A percentile compares a stretch with the other conserved stretches of the same genome.
These are phyloP conservation scores for Pistacia atlantica DNA, from an alignment of 345 rosid species.

Conservation along the genomic window DNA sequence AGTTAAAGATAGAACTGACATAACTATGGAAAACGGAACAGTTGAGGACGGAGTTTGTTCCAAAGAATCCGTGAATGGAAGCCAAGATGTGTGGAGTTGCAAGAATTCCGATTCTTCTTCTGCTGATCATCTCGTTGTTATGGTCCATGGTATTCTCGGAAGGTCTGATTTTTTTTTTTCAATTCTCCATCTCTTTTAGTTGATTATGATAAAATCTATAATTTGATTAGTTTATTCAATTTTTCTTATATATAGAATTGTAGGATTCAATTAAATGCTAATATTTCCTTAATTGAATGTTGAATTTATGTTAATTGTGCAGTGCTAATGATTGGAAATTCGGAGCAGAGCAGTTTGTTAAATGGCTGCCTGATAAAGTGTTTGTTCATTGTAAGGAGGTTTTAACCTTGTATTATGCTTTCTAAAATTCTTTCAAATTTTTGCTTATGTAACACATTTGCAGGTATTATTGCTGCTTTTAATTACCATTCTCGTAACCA, in stretches of 20 bases:
- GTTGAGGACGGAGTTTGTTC: constrained; percentile 58
- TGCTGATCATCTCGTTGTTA: constrained; percentile 92
- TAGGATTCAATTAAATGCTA: background rate
- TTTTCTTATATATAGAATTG: background rate
- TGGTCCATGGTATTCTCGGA: constrained; percentile 99
- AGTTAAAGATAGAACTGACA: no score
- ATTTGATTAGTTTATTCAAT: background rate
- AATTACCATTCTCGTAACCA: background rate
- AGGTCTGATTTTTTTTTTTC: constrained; percentile 42
- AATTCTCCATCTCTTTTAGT: background rate
- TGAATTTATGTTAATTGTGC: constrained; percentile 28
- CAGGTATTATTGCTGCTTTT: background rate
- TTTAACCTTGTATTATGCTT: background rate
- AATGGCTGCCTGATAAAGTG: constrained; percentile 70
- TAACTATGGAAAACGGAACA: constrained; percentile 29
- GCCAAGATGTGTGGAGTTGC: constrained; percentile 78
- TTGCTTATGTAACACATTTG: background rate
- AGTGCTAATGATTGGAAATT: constrained; percentile 94
- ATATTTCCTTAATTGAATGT: background rate
- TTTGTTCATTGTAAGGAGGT: constrained; percentile 77
- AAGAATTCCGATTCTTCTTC: constrained; percentile 55
- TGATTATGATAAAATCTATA: background rate
- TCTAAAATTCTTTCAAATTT: background rate
- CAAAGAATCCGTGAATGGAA: constrained; percentile 62
- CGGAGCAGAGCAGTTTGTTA: constrained; percentile 87